Evolutionary conservation across 441 rosid species (phyloP).

Genomic region (Euphorbia corollata): DNA sequence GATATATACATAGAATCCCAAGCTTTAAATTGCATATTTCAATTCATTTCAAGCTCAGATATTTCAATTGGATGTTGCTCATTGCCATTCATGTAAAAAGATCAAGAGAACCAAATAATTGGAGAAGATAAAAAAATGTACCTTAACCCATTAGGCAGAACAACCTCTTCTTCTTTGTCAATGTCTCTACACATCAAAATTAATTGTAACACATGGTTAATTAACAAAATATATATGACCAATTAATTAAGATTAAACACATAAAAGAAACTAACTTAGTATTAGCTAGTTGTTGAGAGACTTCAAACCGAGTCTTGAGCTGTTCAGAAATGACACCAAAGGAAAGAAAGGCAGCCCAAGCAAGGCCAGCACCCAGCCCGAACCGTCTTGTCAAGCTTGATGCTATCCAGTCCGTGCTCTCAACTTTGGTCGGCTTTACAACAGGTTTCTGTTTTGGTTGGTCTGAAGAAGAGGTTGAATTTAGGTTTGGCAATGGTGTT

Average conservation of each 20-base stretch:
- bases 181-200: slow-evolving; percentile 39
- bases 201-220: neutral
- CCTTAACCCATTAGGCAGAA: slow-evolving; percentile 80
- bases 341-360: slow-evolving; percentile 64
- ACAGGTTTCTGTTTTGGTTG: slow-evolving; percentile 27
- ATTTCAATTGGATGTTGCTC: too few species aligned
- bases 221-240: neutral
- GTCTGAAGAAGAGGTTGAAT: slow-evolving; percentile 23
- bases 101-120: neutral
- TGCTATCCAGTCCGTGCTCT: slow-evolving; percentile 64
- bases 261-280: slow-evolving; percentile 37
- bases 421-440: slow-evolving; percentile 32
- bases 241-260: neutral
- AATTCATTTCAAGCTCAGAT: too few species aligned
- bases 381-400: slow-evolving; percentile 73
- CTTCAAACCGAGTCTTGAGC: slow-evolving; percentile 55
- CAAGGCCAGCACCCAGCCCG: slow-evolving; percentile 74
- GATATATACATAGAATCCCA: too few species aligned
- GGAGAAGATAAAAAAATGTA: slow-evolving; percentile 21
- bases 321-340: slow-evolving; percentile 64
- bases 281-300: slow-evolving; percentile 54
- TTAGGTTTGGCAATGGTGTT: slow-evolving; percentile 27
- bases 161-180: slow-evolving; percentile 57
- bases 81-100: too few species aligned
- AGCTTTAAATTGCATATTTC: too few species aligned